These are phyloP conservation scores for Curvularia sp. DNA, from an alignment of 2,329 filamentous ascomycete genomes.

Conservation along the genomic window DNA sequence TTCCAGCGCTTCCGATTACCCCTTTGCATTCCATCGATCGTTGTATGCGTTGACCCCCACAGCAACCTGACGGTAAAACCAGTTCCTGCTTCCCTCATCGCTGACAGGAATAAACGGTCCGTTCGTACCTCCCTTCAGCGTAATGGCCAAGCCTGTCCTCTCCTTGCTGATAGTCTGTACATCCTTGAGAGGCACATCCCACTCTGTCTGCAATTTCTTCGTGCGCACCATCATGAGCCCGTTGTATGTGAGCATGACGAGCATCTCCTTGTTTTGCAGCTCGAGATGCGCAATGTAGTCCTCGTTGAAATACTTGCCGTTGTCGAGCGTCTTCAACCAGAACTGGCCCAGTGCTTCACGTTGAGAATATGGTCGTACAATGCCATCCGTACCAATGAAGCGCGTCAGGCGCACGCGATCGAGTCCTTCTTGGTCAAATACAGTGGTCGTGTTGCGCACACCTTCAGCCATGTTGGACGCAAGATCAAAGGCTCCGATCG, in stretches of 20 bases:
- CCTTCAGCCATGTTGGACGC: constrained; percentile 97
- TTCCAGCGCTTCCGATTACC: constrained; percentile 38
- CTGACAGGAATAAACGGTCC: constrained; percentile 93
- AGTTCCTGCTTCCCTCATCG: constrained; percentile 78
- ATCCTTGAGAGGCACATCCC: constrained; percentile 95
- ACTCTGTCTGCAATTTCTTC: constrained; percentile 84
- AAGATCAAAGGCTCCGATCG: constrained; percentile 94
- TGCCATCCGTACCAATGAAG: constrained; percentile 89
- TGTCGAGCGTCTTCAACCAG: constrained; percentile 98
- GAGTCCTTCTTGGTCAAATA: constrained; percentile 93
- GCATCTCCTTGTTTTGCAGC: constrained; percentile 86
- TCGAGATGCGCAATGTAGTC: constrained; percentile 96
- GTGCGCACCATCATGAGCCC: constrained; percentile 90
- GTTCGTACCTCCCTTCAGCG: constrained; percentile 86
- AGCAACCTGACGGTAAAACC: constrained; percentile 70
- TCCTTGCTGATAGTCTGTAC: constrained; percentile 98
- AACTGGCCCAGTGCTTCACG: constrained; percentile 96
- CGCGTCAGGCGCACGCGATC: constrained; percentile 93
- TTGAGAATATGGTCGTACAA: constrained; percentile 92
- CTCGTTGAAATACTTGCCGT: constrained; percentile 97
- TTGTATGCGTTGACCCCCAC: constrained; percentile 73
- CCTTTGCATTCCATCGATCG: constrained; percentile 69
- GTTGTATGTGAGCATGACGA: constrained; percentile 67
- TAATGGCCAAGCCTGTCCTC: constrained; percentile 88
- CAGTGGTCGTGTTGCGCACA: constrained; percentile 97